Percentiles rank a stretch among this genome's conserved stretches.
Conservation (phyloP, 2,329 filamentous ascomycete genomes). For the Venturia oleaginea region DNA sequence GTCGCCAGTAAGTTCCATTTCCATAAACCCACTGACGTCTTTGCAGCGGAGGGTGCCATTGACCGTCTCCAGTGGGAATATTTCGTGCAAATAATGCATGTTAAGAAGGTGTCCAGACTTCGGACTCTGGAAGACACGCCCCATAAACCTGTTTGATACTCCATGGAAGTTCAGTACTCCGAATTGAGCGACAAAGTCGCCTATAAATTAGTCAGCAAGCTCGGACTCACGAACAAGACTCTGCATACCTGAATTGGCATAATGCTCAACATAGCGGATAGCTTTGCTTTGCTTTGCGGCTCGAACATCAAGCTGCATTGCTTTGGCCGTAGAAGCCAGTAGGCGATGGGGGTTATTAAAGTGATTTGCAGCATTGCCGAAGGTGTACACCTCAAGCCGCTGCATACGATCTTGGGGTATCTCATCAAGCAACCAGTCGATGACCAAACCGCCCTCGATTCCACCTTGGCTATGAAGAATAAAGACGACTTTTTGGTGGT, state of each 20-base stretch:
- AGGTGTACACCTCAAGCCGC: conserved; percentile 57
- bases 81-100: conserved; percentile 51
- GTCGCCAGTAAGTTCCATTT: conserved; percentile 41
- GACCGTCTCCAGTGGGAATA: conserved; percentile 46
- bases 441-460: conserved; percentile 61
- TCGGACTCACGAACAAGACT: conserved; percentile 32
- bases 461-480: conserved; percentile 71
- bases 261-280: conserved; percentile 70
- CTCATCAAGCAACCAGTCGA: conserved; percentile 71
- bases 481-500: conserved; percentile 60
- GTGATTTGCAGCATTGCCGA: conserved; percentile 70
- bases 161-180: conserved; percentile 61
- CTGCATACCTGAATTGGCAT: conserved; percentile 49
- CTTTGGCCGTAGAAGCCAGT: neutral
- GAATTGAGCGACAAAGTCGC: conserved; percentile 66
- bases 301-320: neutral
- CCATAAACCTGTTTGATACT: conserved; percentile 41
- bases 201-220: conserved; percentile 17
- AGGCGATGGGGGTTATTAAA: conserved; percentile 62
- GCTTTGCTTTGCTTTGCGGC: conserved; percentile 24
- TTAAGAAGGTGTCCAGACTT: conserved; percentile 34
- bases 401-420: conserved; percentile 29
- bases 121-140: conserved; percentile 37
- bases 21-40: conserved; percentile 52
- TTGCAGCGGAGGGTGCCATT: conserved; percentile 32